Base-by-base conservation (phyloP, 2,329 filamentous ascomycete species). In the Claviceps citrina region DNA sequence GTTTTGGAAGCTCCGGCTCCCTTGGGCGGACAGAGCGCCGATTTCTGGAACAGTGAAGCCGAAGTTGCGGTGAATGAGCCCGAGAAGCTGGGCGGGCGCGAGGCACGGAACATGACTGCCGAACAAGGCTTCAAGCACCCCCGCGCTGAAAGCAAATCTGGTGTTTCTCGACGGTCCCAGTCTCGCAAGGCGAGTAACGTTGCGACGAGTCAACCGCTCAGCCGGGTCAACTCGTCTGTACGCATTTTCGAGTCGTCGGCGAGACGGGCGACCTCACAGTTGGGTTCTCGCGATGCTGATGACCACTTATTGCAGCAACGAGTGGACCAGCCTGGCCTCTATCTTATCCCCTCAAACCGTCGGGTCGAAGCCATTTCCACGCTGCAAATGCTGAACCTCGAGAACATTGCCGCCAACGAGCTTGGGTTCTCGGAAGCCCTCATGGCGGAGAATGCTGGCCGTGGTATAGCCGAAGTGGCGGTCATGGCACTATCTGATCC, bases 391-490 rank as follows among this genome's bases (percentile, higher is more conserved):
- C 73, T 93, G 22, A 89, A 91, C 46, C 73, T 96, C 1, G 91
- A 96, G 60, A 87, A 91, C 52, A 83, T 93, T 41, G 86, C 87
- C 0, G 80, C 86, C 44, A 81, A 84, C 31, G 86, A 95, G 48
- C 75, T 93, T 42, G 86, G 86, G 5, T 68, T 96, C 35, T 83
- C 80, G 0, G 85, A 93, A 55, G 84, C 91, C 39, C 79, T 95
- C 58, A 84, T 96, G 66, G 79, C 84, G 1, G 91, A 96, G 54
- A 95, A 89, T 54, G 83, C 87, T 1, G 89, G 84, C 15, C 76
- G 89, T 20, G 84, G 85, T 32, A 84, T 96, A 45, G 86, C 87
- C 4, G 81, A 94, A 60, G 81, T 87, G 22, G 79, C 84, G 1
- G 67, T 93, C 40, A 70, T 67, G 37, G 74, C 84, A 9, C 64